A percentile compares a stretch with the other conserved stretches of the same genome.
Conservation (phyloP, 441 rosid species). For the Gossypium schwendimanii region DNA sequence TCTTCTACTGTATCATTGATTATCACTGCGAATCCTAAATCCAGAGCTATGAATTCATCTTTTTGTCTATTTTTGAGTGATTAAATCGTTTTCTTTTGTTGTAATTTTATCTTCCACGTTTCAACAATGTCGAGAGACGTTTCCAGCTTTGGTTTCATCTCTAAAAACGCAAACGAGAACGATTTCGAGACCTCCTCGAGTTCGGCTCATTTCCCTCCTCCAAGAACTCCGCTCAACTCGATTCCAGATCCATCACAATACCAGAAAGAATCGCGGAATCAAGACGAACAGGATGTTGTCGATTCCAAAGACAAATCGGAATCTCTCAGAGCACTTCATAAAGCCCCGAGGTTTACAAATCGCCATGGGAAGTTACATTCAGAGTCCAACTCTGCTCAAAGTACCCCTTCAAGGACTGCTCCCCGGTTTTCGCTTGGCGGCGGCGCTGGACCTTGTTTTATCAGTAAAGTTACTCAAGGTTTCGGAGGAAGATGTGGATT, state of each 20-base stretch:
- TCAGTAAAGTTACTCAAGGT: slow-evolving; percentile 30
- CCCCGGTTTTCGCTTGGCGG: slow-evolving; percentile 55
- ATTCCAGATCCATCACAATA: slow-evolving; percentile 76
- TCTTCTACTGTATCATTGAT: background rate
- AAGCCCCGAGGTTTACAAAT: slow-evolving; percentile 37
- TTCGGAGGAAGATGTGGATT: slow-evolving; percentile 50
- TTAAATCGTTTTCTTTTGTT: background rate
- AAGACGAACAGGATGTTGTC: slow-evolving; percentile 23
- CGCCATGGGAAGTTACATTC: slow-evolving; percentile 46
- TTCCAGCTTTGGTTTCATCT: slow-evolving; percentile 24
- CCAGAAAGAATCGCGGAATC: slow-evolving; percentile 25
- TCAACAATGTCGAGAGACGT: slow-evolving; percentile 31
- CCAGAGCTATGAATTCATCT: background rate
- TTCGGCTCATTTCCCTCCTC: slow-evolving; percentile 47
- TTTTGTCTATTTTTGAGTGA: background rate
- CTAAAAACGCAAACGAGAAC: slow-evolving; percentile 51
- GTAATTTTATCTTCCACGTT: slow-evolving; percentile 13
- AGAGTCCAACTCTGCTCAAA: slow-evolving; percentile 72
- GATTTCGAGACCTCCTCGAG: slow-evolving; percentile 36
- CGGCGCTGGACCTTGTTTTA: slow-evolving; percentile 20
- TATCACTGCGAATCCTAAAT: background rate
- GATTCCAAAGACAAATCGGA: slow-evolving; percentile 37
- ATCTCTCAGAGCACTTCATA: slow-evolving; percentile 18
- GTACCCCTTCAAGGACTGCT: slow-evolving; percentile 61
- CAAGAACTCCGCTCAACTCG: slow-evolving; percentile 65